Conservation (phyloP, 352 stramenopile species). For the Albugo laibachii region DNA sequence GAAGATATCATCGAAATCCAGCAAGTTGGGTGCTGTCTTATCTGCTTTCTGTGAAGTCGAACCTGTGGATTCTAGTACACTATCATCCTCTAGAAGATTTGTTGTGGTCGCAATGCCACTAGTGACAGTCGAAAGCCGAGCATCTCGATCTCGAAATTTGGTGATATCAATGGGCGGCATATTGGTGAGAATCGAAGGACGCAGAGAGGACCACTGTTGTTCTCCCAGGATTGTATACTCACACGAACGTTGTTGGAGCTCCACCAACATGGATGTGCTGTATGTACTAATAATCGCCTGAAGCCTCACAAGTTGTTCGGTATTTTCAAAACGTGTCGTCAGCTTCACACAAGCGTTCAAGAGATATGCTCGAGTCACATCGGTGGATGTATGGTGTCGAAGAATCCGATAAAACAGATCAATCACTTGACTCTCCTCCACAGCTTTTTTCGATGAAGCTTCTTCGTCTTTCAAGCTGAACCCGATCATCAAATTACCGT, state of each 20-base stretch:
- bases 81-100: constrained; percentile 1
- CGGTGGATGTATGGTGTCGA: constrained; percentile 56
- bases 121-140: constrained; percentile 15
- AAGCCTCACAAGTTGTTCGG: constrained; percentile 47
- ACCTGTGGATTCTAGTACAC: constrained; percentile 1
- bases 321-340: constrained; percentile 75
- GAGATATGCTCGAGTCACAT: constrained; percentile 64
- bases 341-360: constrained; percentile 90
- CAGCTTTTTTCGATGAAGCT: constrained; percentile 32
- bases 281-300: constrained; percentile 81
- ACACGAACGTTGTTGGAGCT: constrained; percentile 93
- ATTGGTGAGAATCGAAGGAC: constrained; percentile 75
- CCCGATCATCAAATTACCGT: constrained; percentile 81
- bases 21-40: constrained; percentile 32
- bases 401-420: constrained; percentile 68
- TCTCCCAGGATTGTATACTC: constrained; percentile 88
- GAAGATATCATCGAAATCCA: constrained; percentile 94
- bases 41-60: constrained; percentile 1
- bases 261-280: constrained; percentile 81
- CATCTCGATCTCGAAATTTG: constrained; percentile 51
- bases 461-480: constrained; percentile 29
- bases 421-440: constrained; percentile 43
- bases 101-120: constrained; percentile 6
- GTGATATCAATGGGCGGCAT: constrained; percentile 90
- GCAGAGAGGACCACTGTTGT: constrained; percentile 41